Evolutionary conservation across 192 early-diverging fungal species (phyloP), one percentile per base, ranked within the genome.

Genomic region (Rhizophagus sp.): DNA sequence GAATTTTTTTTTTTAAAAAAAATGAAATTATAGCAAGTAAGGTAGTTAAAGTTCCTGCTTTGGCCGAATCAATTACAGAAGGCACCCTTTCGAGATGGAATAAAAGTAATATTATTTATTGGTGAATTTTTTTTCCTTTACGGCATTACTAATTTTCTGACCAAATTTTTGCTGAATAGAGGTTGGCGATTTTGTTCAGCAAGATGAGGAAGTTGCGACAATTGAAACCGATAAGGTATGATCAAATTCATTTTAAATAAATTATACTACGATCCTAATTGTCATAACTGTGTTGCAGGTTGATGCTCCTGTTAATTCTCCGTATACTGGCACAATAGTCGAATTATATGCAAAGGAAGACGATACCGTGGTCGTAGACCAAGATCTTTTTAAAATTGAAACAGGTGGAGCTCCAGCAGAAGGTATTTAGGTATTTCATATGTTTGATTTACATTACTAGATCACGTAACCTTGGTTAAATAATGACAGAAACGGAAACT

Each of bases 41-140:
- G 82, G 84, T 95, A 81, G 90, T 99, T 87, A 94, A 96, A 88
- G 94, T 95, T 25, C 98, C 98, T 73, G 92, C 93, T 61, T 96
- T 99, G 95, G 98, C 96, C 71, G 98, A 99, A 82, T 98, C 96
- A 34, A 98, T 99, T 85, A 95, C 96, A 49, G 98, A 99, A 84
- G 98, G 98, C 72, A 98, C 97, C 19, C 86, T 99, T 76, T 94
- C 96, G 83, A 89, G 94, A 78, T 98, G 96, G 96, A 91, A 92
- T 86, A 99, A 98, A 89, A 92, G 96, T 96, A 90, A 81, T n/a
- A 15, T 24, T 24, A 25, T 36, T 67, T 41, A 19, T 22, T 27
- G 9, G 2, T 47, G 11, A 47, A 47, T 47, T 47, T 47, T 47
- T 47, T 47, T 11, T 41, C 39, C 5, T 0, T 41, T 41, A 41